phyloP scores from a whole-genome alignment of 495 filamentous ascomycete genomes.

The Talaromyces borbonicus region DNA sequence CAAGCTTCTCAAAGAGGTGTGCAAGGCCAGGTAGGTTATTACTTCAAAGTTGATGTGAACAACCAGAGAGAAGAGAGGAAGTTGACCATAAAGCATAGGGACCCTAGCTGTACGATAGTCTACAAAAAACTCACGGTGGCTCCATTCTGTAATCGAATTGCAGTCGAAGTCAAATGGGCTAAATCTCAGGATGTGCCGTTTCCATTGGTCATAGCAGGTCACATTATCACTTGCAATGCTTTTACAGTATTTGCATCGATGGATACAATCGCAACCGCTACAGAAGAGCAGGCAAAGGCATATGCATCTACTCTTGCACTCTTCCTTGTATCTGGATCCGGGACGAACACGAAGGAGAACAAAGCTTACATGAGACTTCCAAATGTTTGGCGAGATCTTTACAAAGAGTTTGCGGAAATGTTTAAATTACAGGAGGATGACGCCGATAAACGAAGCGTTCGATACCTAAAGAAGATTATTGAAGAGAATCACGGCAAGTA shows the following conservation, averaged over 20 bases:
- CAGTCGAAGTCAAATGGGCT: conserved; percentile 69
- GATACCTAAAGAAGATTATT: conserved; percentile 34
- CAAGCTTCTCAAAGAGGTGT: conserved; percentile 74
- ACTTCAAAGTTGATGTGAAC: too few species aligned
- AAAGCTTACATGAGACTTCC: conserved; percentile 74
- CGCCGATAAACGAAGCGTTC: conserved; percentile 53
- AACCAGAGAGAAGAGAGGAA: background rate
- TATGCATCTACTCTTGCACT: conserved; percentile 75
- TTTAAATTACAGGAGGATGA: conserved; percentile 61
- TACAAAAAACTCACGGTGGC: conserved; percentile 60
- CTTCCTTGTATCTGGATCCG: conserved; percentile 68
- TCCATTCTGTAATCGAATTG: conserved; percentile 62
- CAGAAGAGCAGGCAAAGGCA: conserved; percentile 69
- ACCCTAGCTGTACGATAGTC: conserved; percentile 52
- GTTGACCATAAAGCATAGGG: conserved; percentile 33
- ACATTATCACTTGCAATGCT: conserved; percentile 33
- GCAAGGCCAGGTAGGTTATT: conserved; percentile 58
- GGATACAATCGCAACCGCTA: conserved; percentile 64
- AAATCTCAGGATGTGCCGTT: conserved; percentile 56
- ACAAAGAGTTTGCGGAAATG: conserved; percentile 61
- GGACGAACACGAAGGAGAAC: conserved; percentile 68
- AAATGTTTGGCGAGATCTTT: conserved; percentile 72
- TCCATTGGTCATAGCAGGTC: conserved; percentile 22
- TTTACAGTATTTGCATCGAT: conserved; percentile 55
- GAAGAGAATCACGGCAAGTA: conserved; percentile 33